Evolutionary conservation across 768 basidiomycete species (phyloP), one percentile per base, ranked within the genome.

Genomic region (Polyporus arcularius): DNA sequence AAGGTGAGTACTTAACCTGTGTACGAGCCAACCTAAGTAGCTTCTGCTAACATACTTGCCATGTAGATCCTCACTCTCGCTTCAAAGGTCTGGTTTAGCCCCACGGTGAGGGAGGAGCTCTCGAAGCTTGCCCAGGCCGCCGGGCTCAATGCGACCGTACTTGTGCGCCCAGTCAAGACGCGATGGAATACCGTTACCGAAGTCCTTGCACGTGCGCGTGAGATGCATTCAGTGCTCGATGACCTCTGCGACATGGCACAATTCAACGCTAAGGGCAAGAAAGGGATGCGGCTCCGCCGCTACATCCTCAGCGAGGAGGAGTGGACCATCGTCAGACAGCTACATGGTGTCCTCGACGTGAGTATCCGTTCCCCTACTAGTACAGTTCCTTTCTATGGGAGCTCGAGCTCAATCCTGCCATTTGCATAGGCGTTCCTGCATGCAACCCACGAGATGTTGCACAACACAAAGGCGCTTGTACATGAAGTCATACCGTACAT

Each of bases 121-220:
- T 45, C 35, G 30, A 51, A 30, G 15, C 41, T 42, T 16, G 58
- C 63, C 18, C 28, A 12, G 7, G 35, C 35, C 10, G 14, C 30
- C 2, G 32, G 54, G 15, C 52, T 64, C 14, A 35, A 50, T 15
- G 18, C 50, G 0, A 46, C 48, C 30, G 26, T 61, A 4, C 63
- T 67, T 45, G 53, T 66, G 3, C 60, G 59, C 9, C 26, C 66
- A 6, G 66, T 72, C 15, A 15, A 65, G 14, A 70, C 71, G 3
- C 61, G 65, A 5, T 72, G 71, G 70, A 72, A 71, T 50, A 65
- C 61, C 11, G 62, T 68, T 15, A 47, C 68, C 2, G 30, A 61
- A 39, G 63, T 65, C 16, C 51, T 72, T 31, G 40, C 41, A n/a
- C 55, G 61, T n/a, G 62, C 60, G 3, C 47, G 67, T 9, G 11